Evolutionary conservation across 176 grass and related monocot species (phyloP).

Genomic region (Metroxylon sagu): DNA sequence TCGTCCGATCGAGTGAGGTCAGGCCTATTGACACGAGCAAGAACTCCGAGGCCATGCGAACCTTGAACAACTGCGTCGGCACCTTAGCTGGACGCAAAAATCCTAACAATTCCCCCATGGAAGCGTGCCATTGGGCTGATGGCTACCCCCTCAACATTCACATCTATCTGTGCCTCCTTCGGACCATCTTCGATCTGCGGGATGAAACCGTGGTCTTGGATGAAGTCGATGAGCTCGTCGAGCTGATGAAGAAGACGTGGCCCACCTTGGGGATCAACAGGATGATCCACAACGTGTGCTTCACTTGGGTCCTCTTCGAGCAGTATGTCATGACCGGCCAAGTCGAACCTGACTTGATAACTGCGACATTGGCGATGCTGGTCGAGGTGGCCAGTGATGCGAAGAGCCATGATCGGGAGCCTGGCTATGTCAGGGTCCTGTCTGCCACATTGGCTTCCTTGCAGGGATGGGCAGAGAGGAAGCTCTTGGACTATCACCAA

Average conservation of each 20-base stretch:
- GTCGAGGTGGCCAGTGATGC: conserved; percentile 32
- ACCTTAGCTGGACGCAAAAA: conserved; percentile 31
- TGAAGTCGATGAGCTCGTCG: conserved; percentile 60
- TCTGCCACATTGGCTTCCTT: conserved; percentile 33
- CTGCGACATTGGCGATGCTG: conserved; percentile 47
- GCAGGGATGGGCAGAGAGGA: conserved; percentile 47
- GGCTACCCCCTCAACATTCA: conserved; percentile 70
- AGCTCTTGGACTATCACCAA: conserved; percentile 55
- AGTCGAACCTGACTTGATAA: conserved; percentile 36
- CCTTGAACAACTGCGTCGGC: conserved; percentile 15
- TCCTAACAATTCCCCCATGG: conserved; percentile 17
- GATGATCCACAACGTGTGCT: conserved; percentile 51
- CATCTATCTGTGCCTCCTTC: conserved; percentile 52
- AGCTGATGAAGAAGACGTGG: conserved; percentile 64
- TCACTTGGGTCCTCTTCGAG: conserved; percentile 66
- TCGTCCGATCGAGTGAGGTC: conserved; percentile 3
- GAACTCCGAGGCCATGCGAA: conserved; percentile 39
- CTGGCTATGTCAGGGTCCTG: conserved; percentile 39
- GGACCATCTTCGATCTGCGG: conserved; percentile 39
- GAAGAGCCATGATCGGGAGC: conserved; percentile 20
- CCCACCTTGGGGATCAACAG: conserved; percentile 36
- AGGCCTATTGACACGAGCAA: conserved; percentile 33
- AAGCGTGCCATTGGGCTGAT: conserved; percentile 49
- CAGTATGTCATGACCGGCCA: conserved; percentile 42
- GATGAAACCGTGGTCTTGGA: conserved; percentile 59